phyloP scores from a whole-genome alignment of 805 yeast species.

The Ogataea methanolica region DNA sequence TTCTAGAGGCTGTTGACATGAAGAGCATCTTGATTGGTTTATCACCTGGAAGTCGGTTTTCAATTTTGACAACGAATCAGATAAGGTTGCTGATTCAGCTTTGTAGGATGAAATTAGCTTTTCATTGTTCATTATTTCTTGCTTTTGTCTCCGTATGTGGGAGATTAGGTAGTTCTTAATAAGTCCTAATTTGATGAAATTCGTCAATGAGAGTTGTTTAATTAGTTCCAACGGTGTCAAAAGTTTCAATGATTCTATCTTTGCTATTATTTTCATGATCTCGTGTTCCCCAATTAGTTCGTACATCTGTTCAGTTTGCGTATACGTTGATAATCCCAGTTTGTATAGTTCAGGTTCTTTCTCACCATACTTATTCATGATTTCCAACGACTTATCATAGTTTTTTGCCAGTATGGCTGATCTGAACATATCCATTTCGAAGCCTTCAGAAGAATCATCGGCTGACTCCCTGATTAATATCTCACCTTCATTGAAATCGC shows the following conservation, averaged over 20 bases:
- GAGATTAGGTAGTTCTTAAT: conserved; percentile 65
- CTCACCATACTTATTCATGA: conserved; percentile 57
- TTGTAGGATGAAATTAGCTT: conserved; percentile 65
- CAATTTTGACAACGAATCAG: conserved; percentile 48
- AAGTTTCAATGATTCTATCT: conserved; percentile 46
- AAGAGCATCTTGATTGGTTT: conserved; percentile 59
- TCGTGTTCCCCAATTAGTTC: conserved; percentile 48
- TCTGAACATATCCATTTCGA: conserved; percentile 61
- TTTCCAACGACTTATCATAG: conserved; percentile 48
- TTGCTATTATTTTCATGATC: conserved; percentile 44
- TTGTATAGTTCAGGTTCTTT: conserved; percentile 61
- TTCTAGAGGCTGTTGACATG: conserved; percentile 63
- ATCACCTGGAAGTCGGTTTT: conserved; percentile 43
- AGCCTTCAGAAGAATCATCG: conserved; percentile 28
- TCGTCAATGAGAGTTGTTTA: conserved; percentile 58
- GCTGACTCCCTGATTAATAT: conserved; percentile 31
- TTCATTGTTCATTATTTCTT: conserved; percentile 64
- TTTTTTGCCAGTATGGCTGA: conserved; percentile 57
- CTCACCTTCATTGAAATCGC: conserved; percentile 50
- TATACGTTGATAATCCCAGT: conserved; percentile 57
- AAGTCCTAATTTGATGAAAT: conserved; percentile 57
- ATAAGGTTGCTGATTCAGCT: conserved; percentile 55
- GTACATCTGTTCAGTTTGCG: conserved; percentile 50
- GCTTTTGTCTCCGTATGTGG: conserved; percentile 52
- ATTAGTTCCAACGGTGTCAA: conserved; percentile 75